Conservation (phyloP, 2,329 filamentous ascomycete genomes). For the Arthrocladium fulminans region DNA sequence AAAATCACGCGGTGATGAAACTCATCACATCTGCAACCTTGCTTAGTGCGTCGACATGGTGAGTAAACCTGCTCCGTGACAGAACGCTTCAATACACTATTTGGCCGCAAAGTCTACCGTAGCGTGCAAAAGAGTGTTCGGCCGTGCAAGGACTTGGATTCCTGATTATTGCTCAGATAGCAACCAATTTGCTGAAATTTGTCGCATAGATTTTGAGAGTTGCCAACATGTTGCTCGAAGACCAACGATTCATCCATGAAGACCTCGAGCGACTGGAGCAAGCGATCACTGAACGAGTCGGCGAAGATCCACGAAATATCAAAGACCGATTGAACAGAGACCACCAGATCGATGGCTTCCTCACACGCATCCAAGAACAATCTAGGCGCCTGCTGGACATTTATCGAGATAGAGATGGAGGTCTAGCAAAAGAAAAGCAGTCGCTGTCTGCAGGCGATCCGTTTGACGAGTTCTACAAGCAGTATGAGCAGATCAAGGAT, state of each 20-base stretch:
- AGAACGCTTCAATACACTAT: too few relatives aligned
- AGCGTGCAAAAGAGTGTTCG: too few relatives aligned
- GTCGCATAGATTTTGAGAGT: too few relatives aligned
- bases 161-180: too few relatives aligned
- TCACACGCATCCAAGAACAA: conserved; percentile 79
- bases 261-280: conserved; percentile 94
- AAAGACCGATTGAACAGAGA: conserved; percentile 83
- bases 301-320: conserved; percentile 81
- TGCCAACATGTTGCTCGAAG: conserved; percentile 69
- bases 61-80: too few relatives aligned
- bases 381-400: conserved; percentile 71
- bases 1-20: too few relatives aligned
- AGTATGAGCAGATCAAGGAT: conserved; percentile 69
- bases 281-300: conserved; percentile 78
- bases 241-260: conserved; percentile 89
- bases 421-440: conserved; percentile 70
- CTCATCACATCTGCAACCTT: too few relatives aligned
- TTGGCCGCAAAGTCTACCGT: too few relatives aligned
- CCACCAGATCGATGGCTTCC: conserved; percentile 80
- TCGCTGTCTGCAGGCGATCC: conserved; percentile 75
- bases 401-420: conserved; percentile 69
- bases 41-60: too few relatives aligned
- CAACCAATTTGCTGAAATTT: too few relatives aligned
- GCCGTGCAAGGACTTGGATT: too few relatives aligned
- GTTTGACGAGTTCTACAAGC: conserved; percentile 84